Percentiles rank a stretch among this genome's conserved stretches.
Evolutionary conservation across 2,329 filamentous ascomycete species (phyloP).

Genomic region (Paraphaeosphaeria sporulosa): DNA sequence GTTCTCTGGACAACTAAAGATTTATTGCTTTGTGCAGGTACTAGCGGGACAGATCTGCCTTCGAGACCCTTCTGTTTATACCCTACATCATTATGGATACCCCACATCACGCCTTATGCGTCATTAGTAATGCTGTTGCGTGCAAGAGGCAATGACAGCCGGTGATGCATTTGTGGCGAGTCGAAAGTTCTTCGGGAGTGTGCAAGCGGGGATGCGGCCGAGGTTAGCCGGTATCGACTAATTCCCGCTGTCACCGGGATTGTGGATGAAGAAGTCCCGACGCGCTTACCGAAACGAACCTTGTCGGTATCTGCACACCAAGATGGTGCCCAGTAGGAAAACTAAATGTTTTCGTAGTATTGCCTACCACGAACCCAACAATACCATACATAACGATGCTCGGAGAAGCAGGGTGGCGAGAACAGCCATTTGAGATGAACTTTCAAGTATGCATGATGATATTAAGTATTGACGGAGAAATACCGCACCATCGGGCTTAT

Average conservation of each 20-base stretch:
- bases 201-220: not conserved
- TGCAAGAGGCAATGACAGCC: not conserved
- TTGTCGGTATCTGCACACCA: not conserved
- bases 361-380: not conserved
- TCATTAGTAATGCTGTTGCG: not conserved
- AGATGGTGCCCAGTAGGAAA: not conserved
- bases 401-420: not conserved
- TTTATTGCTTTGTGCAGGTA: not conserved
- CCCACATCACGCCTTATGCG: slow-evolving; percentile 5
- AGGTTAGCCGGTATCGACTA: not conserved
- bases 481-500: not conserved
- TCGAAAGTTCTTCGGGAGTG: not conserved
- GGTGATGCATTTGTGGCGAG: not conserved
- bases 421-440: not conserved
- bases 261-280: not conserved
- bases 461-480: slow-evolving; percentile 7
- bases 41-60: not conserved
- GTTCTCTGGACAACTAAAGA: not conserved
- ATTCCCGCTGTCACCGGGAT: not conserved
- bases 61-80: not conserved
- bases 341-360: not conserved
- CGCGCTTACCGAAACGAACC: not conserved
- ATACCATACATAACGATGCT: not conserved
- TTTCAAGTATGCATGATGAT: not conserved
- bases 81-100: not conserved